Base-by-base conservation (phyloP, 805 yeast species). In the Saturnispora bothae region DNA sequence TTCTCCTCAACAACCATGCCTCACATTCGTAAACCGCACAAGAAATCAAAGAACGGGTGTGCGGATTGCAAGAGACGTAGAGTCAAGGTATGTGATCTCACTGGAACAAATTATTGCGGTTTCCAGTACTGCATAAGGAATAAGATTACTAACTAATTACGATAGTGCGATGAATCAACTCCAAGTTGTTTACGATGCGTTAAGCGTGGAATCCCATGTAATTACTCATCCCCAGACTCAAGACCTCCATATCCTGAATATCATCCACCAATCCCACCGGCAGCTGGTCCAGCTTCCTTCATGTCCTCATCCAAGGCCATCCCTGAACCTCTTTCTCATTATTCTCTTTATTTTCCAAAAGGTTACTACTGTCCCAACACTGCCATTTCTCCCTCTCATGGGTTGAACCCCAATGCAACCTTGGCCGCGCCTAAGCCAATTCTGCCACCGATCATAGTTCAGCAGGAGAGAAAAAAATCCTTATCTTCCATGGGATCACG, bases 31-130 rank as follows among this genome's bases (percentile, higher is more conserved):
- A 36, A 39, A 33, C 44, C 45, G 14, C 47, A 44, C 23, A 42
- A 33, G 27, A 44, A 46, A 21, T 31, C 48, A 3, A 46, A 45
- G 33, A 43, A 47, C 6, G 49, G 49, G 4, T 46, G 49, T 18
- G 31, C 38, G 3, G 40, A 35, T 12, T 46, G 49, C 30, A 46
- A 46, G 20, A 30, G 34, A n/a, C 28, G 49, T 15, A 27, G 47
- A 10, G 44, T 46, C 6, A 46, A 44, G 40, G 44, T 42, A 39
- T 31, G 44, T 41, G 14, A 21, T 15, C 5, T 29, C n/a, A n/a
- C n/a, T n/a, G n/a, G n/a, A n/a, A n/a, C n/a, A n/a, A n/a, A n/a
- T n/a, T n/a, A 16, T 18, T 36, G 15, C 25, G 14, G 23, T 9
- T n/a, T 34, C 13, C 25, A 22, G 25, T 10, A 7, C 25, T 10